phyloP scores from a whole-genome alignment of 2,329 filamentous ascomycete species.

The Trichoderma citrinoviride region DNA sequence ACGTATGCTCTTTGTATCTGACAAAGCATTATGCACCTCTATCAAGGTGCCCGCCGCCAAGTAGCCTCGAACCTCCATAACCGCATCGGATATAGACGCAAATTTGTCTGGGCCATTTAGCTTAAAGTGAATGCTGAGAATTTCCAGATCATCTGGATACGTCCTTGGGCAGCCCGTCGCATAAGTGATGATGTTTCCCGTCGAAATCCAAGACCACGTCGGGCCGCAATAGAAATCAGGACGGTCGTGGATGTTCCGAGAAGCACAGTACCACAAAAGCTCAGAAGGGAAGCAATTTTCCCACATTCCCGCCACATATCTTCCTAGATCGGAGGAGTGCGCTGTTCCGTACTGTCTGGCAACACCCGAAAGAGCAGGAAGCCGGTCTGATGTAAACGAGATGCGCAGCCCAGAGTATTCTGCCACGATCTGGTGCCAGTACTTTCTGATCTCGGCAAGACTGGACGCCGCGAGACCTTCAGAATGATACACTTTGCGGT shows the following conservation, averaged over 20 bases:
- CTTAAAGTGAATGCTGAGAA: background rate
- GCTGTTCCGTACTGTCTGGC: conserved; percentile 19
- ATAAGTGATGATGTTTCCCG: background rate
- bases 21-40: background rate
- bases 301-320: conserved; percentile 21
- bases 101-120: conserved; percentile 16
- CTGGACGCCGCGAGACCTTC: background rate
- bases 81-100: conserved; percentile 6
- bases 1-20: background rate
- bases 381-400: conserved; percentile 18
- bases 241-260: background rate
- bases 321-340: conserved; percentile 1
- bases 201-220: conserved; percentile 20
- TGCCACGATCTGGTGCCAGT: conserved; percentile 18
- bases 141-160: conserved; percentile 5
- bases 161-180: background rate
- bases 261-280: conserved; percentile 14
- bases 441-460: background rate
- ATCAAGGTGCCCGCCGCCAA: background rate
- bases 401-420: conserved; percentile 19
- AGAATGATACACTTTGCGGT: conserved; percentile 5
- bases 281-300: conserved; percentile 9
- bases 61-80: conserved; percentile 2
- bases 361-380: conserved; percentile 17
- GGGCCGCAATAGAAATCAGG: conserved; percentile 12